These are phyloP conservation scores for Silybum marianum DNA, from an alignment of 129 eudicot genomes.

Conservation along the genomic window DNA sequence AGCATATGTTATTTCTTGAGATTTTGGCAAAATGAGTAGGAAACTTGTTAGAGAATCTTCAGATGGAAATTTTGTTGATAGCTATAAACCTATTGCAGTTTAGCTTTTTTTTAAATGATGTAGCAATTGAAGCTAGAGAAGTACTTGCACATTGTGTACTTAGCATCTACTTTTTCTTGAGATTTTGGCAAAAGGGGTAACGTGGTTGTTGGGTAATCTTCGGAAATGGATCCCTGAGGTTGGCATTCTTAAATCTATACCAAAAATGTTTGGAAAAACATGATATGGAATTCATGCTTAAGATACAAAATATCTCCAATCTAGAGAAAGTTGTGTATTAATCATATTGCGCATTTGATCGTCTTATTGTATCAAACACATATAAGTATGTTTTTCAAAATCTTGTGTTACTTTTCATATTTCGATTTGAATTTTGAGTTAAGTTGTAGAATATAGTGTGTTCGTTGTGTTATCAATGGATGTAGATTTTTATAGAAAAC, in stretches of 20 bases:
- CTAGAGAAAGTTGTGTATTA: background rate
- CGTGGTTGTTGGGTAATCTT: background rate
- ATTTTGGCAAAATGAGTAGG: background rate
- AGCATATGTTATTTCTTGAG: background rate
- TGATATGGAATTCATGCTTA: background rate
- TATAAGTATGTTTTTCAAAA: background rate
- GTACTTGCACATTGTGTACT: background rate
- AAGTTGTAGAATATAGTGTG: background rate
- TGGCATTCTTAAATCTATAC: background rate
- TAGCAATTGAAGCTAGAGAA: background rate
- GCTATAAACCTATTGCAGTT: background rate
- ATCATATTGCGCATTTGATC: background rate
- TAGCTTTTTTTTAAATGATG: background rate
- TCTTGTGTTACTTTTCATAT: background rate
- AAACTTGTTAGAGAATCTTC: background rate
- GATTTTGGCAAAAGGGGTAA: background rate
- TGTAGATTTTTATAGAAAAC: background rate
- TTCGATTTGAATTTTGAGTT: background rate
- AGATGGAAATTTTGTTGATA: background rate
- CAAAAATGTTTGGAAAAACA: background rate
- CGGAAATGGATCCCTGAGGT: background rate
- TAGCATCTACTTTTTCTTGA: background rate
- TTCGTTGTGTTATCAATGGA: background rate
- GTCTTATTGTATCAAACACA: background rate
- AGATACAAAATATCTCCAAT: background rate